Base-by-base conservation (phyloP, 1,284 basidiomycete species). In the Cryptococcus sp. region DNA sequence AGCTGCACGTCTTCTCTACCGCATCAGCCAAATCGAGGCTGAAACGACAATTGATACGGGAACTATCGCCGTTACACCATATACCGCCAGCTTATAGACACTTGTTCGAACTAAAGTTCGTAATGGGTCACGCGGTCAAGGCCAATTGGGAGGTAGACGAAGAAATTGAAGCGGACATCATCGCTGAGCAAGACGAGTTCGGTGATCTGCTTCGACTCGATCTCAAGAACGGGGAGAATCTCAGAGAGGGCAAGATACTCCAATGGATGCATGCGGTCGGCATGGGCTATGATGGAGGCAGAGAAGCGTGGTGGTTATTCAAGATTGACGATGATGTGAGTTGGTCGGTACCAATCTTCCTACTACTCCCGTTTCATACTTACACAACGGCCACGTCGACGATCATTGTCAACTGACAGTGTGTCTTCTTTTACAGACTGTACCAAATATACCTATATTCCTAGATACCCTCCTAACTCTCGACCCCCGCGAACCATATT, bases 191-290 rank as follows among this genome's bases (percentile, higher is more conserved):
- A 20, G 51, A 53, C n/a, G 29, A 20, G 47, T 63, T 47, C 55
- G 57, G 56, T 3, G 66, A 67, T 54, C 25, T 67, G n/a, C 41
- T 67, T 3, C 50, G 63, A 20, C 41, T 67, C 43, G 57, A 46
- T 7, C 51, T 62, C 38, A 16, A 55, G 8, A 25, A 44, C 17
- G 57, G 59, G 15, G 93, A 96, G 78, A 95, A 95, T 77, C 93
- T 95, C 91, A 94, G 93, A 76, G 79, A 83, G 51, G 91, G 92
- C 55, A 97, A 96, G 78, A 88, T 88, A 4, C 83, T 91, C 69
- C 84, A 87, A n/a, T 93, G 64, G 64, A 25, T 65, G 10, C 50
- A 55, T 34, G 57, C 50, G 45, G 61, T 67, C 0, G 63, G 66
- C 13, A 51, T 37, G 38, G 41, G 41, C 22, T 8, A 48, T n/a